Evolutionary conservation across 2,329 filamentous ascomycete species (phyloP), one percentile per base, ranked within the genome.

Genomic region (Colletotrichum camelliae): DNA sequence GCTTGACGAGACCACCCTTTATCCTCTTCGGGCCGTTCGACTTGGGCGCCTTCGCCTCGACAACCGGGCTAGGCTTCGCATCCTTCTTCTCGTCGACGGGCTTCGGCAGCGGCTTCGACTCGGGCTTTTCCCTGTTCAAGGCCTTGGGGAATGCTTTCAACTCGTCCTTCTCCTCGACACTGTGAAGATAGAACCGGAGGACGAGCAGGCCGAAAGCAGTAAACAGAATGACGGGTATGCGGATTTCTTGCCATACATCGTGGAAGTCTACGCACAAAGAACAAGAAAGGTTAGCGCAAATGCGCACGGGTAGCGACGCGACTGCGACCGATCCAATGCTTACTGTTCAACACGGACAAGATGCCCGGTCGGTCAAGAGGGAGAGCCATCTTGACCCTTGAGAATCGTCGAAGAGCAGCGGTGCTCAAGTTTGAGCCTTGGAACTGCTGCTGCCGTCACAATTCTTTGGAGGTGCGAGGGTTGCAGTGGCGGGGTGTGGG

Each of bases 11-110:
- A 10, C 85, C 84, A n/a, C 86, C 86, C 77, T 89, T 89, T 75
- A 90, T 89, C 70, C 88, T 85, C 75, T 85, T 84, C 4, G 90
- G 90, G 1, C 88, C 89, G 43, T 81, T 82, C 1, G 84, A 77
- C 75, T 84, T 83, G 57, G 77, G 77, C 31, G 78, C 68, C 65
- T 81, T 86, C 82, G 83, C 66, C 48, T 79, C 78, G 60, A 78
- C 65, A 62, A 43, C 55, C 29, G 77, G 66, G 67, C 66, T 80
- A 78, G 7, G 74, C 52, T 52, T 31, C 24, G 27, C 31, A 7
- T 77, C 60, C 62, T 72, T 77, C 65, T 78, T 65, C 48, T 78
- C 65, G 6, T 64, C 57, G 7, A 77, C 70, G 1, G 80, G 43
- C 13, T 79, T 71, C 9, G 31, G n/a, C 13, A 61, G 43, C 43